phyloP scores from a whole-genome alignment of 331 rosid genomes.

The Stylosanthes scabra region DNA sequence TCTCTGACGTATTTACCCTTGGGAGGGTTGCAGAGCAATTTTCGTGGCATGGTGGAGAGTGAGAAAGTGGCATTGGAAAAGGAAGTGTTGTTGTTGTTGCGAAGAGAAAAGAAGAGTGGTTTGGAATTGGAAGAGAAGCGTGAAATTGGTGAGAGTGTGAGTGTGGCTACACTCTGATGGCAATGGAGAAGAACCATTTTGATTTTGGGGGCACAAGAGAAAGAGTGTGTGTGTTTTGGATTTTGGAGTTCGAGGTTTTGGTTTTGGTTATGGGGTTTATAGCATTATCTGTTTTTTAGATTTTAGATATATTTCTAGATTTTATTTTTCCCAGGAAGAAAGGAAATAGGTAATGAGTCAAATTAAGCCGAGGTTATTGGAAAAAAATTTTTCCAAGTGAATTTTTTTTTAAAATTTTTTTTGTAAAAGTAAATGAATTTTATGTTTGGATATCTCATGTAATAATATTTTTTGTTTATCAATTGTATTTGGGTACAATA shows the following conservation, averaged over 20 bases:
- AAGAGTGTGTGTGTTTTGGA: too few relatives aligned
- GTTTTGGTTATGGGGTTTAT: slow-evolving; percentile 13
- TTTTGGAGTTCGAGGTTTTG: neutral
- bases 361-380: too few relatives aligned
- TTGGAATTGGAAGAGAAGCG: neutral
- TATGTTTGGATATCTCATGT: too few relatives aligned
- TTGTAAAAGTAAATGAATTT: too few relatives aligned
- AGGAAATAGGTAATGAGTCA: too few relatives aligned
- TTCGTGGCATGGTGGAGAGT: slow-evolving; percentile 61
- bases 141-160: slow-evolving; percentile 28
- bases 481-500: too few relatives aligned
- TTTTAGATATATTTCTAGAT: too few relatives aligned
- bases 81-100: slow-evolving; percentile 24
- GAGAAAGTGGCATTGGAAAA: slow-evolving; percentile 34
- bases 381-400: too few relatives aligned
- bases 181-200: slow-evolving; percentile 57
- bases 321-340: too few relatives aligned
- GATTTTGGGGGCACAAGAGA: neutral
- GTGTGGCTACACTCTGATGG: slow-evolving; percentile 22
- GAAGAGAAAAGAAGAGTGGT: slow-evolving; percentile 23
- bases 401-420: too few relatives aligned
- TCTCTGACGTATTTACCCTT: slow-evolving; percentile 68
- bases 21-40: slow-evolving; percentile 69
- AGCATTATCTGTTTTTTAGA: too few relatives aligned
- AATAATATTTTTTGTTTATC: too few relatives aligned